Conservation (phyloP, 2,329 filamentous ascomycete species). For the Emericellopsis cladophorae region DNA sequence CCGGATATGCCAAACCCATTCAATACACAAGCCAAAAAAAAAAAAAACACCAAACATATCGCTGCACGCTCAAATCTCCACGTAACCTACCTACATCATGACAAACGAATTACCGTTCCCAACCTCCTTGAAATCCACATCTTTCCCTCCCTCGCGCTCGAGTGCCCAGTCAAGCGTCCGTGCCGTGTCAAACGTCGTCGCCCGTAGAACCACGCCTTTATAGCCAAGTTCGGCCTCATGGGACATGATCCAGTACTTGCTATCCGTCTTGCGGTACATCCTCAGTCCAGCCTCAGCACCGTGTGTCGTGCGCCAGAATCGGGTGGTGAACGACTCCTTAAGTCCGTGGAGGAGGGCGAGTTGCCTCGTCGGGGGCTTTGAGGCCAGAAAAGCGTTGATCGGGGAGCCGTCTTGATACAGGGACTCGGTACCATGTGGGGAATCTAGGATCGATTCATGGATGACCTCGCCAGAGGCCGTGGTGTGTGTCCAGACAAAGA, state of each 20-base stretch:
- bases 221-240: background rate
- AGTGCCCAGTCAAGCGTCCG: background rate
- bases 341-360: background rate
- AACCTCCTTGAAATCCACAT: background rate
- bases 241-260: slow-evolving; percentile 1
- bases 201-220: background rate
- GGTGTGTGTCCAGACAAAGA: background rate
- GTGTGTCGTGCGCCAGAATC: background rate
- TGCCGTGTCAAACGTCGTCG: background rate
- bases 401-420: background rate
- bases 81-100: background rate
- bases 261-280: background rate
- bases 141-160: background rate
- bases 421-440: background rate
- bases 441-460: background rate
- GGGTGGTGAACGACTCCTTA: background rate
- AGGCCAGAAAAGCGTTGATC: background rate
- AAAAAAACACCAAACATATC: too few species aligned
- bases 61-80: background rate
- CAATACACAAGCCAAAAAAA: too few species aligned
- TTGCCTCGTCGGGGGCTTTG: background rate
- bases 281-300: background rate
- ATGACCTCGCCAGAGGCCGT: background rate
- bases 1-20: too few species aligned
- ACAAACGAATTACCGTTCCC: background rate